phyloP scores from a whole-genome alignment of 148 eudicot species.

The Oxyria digyna region DNA sequence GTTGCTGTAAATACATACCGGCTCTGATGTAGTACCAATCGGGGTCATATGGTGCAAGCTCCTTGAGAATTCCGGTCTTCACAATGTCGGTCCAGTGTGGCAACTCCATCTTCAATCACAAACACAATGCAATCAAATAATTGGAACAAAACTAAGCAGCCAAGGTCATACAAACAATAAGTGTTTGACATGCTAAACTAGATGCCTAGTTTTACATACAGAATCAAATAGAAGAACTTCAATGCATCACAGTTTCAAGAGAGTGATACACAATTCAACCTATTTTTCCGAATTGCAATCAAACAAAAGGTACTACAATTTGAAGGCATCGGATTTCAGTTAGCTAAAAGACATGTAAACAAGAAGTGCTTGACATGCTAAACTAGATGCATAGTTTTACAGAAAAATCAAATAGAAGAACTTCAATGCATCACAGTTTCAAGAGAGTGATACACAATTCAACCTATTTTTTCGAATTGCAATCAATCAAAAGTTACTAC shows the following conservation, averaged over 20 bases:
- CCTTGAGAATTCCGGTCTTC: slow-evolving; percentile 49
- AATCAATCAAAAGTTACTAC: neutral
- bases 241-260: neutral
- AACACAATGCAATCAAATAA: neutral
- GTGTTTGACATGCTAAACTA: neutral
- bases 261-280: neutral
- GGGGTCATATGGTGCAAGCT: slow-evolving; percentile 56
- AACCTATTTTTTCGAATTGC: neutral
- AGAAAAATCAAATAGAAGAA: no score
- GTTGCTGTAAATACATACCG: slow-evolving; percentile 18
- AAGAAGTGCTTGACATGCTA: no score
- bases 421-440: no score
- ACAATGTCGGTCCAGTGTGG: slow-evolving; percentile 63
- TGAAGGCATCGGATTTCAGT: neutral
- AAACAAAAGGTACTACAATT: neutral
- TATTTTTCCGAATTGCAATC: neutral
- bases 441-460: neutral
- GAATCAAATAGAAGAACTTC: no score
- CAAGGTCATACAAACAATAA: neutral
- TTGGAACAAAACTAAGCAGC: neutral
- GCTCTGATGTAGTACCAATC: slow-evolving; percentile 64
- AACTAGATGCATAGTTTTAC: no score
- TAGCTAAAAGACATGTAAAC: no score
- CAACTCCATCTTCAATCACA: slow-evolving; percentile 41
- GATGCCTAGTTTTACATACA: neutral